These are phyloP conservation scores for Conticribra weissflogii DNA, from an alignment of 108 stramenopile species.

Conservation along the genomic window DNA sequence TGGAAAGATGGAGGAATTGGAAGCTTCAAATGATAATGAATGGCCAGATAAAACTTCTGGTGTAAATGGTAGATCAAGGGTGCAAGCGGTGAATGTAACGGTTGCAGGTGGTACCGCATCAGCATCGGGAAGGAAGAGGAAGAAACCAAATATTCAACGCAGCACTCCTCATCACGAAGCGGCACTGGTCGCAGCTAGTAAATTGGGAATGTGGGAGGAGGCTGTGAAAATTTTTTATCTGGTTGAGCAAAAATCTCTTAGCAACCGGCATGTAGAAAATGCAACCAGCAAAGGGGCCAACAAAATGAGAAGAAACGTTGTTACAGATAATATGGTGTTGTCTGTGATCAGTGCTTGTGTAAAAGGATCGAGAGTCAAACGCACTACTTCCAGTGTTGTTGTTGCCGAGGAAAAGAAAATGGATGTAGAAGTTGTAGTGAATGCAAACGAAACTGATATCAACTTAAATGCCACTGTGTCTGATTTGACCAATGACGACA, in stretches of 20 bases:
- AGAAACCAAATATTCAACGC: constrained; percentile 42
- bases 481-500: not conserved
- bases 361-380: constrained; percentile 45
- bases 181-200: constrained; percentile 76
- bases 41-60: not conserved
- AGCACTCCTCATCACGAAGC: constrained; percentile 74
- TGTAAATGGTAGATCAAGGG: not conserved
- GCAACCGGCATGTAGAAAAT: not conserved
- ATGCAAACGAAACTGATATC: not conserved
- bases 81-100: not conserved
- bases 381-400: constrained; percentile 4
- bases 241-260: constrained; percentile 36
- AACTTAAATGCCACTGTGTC: not conserved
- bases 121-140: not conserved
- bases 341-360: constrained; percentile 63
- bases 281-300: not conserved
- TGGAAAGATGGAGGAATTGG: constrained; percentile 65
- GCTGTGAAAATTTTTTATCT: constrained; percentile 65
- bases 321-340: constrained; percentile 79
- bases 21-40: constrained; percentile 8
- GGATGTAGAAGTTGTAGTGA: not conserved
- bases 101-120: not conserved
- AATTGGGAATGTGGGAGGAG: constrained; percentile 75
- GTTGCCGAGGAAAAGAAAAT: not conserved
- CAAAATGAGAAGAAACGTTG: constrained; percentile 3